Evolutionary conservation across 1,284 basidiomycete genomes (phyloP), one percentile per base, ranked within the genome.

Genomic region (Malassezia restricta): DNA sequence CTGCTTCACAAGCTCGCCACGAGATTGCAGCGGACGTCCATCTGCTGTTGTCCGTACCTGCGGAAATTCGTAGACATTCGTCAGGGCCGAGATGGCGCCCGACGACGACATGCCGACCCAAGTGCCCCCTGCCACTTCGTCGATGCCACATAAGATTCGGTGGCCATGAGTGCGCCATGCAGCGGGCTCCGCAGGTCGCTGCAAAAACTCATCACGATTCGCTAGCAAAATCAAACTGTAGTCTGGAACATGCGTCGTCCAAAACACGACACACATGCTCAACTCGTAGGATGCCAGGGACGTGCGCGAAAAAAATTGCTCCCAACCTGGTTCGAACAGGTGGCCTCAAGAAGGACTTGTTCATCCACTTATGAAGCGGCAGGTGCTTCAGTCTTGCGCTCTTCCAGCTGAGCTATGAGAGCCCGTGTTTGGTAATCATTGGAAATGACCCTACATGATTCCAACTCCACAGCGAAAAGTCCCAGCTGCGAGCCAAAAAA

Each of bases 251-350:
- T 45, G 7, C 4, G 47, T 49, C 8, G 47, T 35, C 52, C 52
- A 54, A 20, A 44, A 17, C 17, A 49, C n/a, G n/a, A 54, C 44
- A n/a, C 52, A 54, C 52, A 54, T 54, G 15, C n/a, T n/a, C 7
- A 5, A 11, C 15, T 35, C 2, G 15, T 35, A 35, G 2, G 33
- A 5, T 15, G 11, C 11, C 33, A 35, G 15, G 15, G 5, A 35
- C 15, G 33, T 12, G 33, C 33, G 11, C 15, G 11, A 35, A 35
- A 49, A 54, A 43, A 41, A 43, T 0, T 54, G 52, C 52, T 54
- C 52, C 52, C 52, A 54, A 54, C 52, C 52, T 54, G 52, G 52
- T 54, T 54, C 52, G 52, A 54, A 54, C 52, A 54, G 52, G 52
- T 54, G 52, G 40, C 52, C 52, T 54, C 52, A 54, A 54, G 52